These are phyloP conservation scores for Solanum ahanhuiri DNA, from an alignment of 257 asterid genomes.

Conservation along the genomic window DNA sequence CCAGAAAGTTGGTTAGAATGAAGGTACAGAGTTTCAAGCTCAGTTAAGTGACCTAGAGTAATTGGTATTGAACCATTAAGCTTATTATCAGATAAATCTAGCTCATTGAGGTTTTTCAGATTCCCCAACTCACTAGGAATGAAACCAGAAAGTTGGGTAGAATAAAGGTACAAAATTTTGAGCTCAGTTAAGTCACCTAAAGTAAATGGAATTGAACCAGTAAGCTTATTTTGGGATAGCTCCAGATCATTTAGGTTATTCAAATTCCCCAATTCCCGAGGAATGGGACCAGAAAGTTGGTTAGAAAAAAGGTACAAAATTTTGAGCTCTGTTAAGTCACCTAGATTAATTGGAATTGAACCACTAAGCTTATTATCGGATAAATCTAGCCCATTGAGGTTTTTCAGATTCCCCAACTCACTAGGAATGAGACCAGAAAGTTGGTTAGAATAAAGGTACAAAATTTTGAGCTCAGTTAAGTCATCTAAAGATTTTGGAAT, in stretches of 20 bases:
- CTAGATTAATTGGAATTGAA: no score
- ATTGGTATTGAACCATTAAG: no score
- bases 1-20: background rate
- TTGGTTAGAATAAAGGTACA: background rate
- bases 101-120: no score
- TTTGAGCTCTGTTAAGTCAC: background rate
- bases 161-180: accelerated
- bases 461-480: background rate
- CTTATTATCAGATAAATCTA: no score
- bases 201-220: no score
- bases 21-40: background rate
- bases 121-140: no score
- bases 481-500: background rate
- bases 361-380: no score
- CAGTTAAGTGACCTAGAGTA: background rate
- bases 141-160: no score
- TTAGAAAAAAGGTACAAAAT: background rate
- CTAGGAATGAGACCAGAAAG: constrained; percentile 5
- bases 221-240: no score
- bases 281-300: background rate
- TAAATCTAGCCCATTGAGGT: no score
- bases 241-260: background rate
- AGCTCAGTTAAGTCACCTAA: no score
- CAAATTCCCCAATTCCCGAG: background rate
- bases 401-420: background rate